Base-by-base conservation (phyloP, 768 basidiomycete species). In the Rhizopogon sp. region DNA sequence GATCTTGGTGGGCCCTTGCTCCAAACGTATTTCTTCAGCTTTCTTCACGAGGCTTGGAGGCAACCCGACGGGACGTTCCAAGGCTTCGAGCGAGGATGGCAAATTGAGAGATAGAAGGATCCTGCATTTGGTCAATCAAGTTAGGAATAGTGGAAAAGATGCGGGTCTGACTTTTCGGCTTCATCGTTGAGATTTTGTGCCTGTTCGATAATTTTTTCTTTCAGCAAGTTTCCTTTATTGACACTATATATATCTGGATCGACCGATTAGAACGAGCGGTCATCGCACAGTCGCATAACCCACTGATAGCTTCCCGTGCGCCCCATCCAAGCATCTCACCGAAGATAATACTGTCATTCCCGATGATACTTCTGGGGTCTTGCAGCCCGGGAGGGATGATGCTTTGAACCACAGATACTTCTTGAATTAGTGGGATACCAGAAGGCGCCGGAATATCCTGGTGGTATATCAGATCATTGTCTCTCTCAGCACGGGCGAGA, bases 401-500 rank as follows among this genome's bases (percentile, higher is more conserved):
- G 2, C 84, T 68, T 56, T 84, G 79, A 35, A 85, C 88, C 65
- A 98, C 80, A 9, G 80, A 71, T 2, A 84, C 82, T 39, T 83
- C 83, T 31, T 76, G 73, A 49, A 98, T 84, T 0, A 78, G 65
- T 0, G 84, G 72, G 6, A 97, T 79, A 14, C 85, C 79, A 2
- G 87, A 82, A 4, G 80, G 62, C 0, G 93, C 74, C 1, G 95
- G 93, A 1, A 96, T 77, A 54, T 91, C 87, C 50, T 91, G 80
- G 61, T 97, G 93, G 72, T 98, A 99, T 39, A 99, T 97, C 6
- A 97, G 74, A 69, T 96, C 90, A 67, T 99, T 99, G 69, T 98
- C 96, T 33, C 92, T 82, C 58, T 87, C 82, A 0, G 95, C 90
- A 13, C 91, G 81, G 4, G 75, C 70, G 35, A 89, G 69, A 53